Conservation (phyloP, 768 basidiomycete genomes). For the Amanita muscaria region DNA sequence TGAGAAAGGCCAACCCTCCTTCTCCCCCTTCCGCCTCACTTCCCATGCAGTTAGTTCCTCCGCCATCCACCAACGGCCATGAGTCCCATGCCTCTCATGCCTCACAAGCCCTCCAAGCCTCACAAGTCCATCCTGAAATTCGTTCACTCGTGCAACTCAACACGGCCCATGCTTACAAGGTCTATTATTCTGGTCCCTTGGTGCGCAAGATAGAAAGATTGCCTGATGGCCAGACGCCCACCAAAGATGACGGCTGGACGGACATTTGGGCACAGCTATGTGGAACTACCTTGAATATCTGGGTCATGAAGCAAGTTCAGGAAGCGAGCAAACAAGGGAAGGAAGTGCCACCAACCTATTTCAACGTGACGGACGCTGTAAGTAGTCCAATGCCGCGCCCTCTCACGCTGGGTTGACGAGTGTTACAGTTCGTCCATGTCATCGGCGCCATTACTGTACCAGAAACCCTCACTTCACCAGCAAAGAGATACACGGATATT, state of each 20-base stretch:
- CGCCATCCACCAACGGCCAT: slow-evolving; percentile 6
- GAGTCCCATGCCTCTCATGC: too few relatives aligned
- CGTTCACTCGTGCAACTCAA: slow-evolving; percentile 70
- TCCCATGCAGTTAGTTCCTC: slow-evolving; percentile 4
- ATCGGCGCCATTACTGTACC: slow-evolving; percentile 66
- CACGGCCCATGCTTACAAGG: slow-evolving; percentile 70
- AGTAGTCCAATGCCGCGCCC: slow-evolving; percentile 24
- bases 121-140: slow-evolving; percentile 71
- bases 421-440: slow-evolving; percentile 63
- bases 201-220: slow-evolving; percentile 70
- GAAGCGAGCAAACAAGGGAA: slow-evolving; percentile 71
- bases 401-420: neutral
- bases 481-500: slow-evolving; percentile 63
- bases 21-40: slow-evolving; percentile 7
- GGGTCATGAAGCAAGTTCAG: slow-evolving; percentile 87
- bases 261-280: slow-evolving; percentile 88
- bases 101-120: slow-evolving; percentile 9
- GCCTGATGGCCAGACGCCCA: slow-evolving; percentile 60
- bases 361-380: slow-evolving; percentile 85
- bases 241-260: slow-evolving; percentile 71
- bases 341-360: slow-evolving; percentile 80
- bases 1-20: slow-evolving; percentile 30
- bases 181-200: slow-evolving; percentile 83
- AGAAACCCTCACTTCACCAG: slow-evolving; percentile 36
- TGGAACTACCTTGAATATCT: slow-evolving; percentile 82